phyloP scores from a whole-genome alignment of 1,139 yeast species.

The Kodamaea fungicola region DNA sequence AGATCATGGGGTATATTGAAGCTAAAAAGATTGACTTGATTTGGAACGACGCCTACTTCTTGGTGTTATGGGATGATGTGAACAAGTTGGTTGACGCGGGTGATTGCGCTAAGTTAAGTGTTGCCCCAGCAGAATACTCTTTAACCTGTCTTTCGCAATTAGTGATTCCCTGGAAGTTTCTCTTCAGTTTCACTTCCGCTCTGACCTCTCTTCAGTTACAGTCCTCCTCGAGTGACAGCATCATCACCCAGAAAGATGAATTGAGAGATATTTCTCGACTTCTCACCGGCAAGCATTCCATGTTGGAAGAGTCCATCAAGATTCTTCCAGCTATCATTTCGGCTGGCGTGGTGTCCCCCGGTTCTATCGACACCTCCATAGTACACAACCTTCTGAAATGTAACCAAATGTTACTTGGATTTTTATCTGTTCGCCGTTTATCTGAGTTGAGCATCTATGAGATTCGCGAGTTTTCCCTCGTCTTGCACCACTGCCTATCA shows the following conservation, averaged over 20 bases:
- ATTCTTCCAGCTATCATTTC: conserved; percentile 10
- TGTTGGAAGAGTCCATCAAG: conserved; percentile 7
- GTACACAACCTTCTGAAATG: conserved; percentile 16
- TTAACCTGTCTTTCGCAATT: neutral
- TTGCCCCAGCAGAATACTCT: neutral
- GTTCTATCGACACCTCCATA: conserved; percentile 6
- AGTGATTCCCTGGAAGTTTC: conserved; percentile 5
- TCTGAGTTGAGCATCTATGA: conserved; percentile 15
- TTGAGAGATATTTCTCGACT: neutral
- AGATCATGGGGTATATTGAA: conserved; percentile 1
- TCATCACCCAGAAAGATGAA: conserved; percentile 1
- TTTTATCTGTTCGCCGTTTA: conserved; percentile 6
- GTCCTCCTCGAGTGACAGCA: neutral
- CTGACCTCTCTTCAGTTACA: neutral
- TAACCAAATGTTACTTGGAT: conserved; percentile 16
- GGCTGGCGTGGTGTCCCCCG: conserved; percentile 5
- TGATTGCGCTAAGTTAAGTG: neutral
- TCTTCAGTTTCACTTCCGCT: conserved; percentile 3
- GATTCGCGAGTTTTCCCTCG: conserved; percentile 17
- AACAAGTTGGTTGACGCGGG: neutral
- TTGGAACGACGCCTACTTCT: neutral
- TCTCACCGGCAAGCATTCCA: neutral
- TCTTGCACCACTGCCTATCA: conserved; percentile 22
- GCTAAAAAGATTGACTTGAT: conserved; percentile 2
- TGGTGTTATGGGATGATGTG: neutral